These are phyloP conservation scores for Arabidopsis suecica DNA, from an alignment of 345 rosid genomes.

Conservation along the genomic window DNA sequence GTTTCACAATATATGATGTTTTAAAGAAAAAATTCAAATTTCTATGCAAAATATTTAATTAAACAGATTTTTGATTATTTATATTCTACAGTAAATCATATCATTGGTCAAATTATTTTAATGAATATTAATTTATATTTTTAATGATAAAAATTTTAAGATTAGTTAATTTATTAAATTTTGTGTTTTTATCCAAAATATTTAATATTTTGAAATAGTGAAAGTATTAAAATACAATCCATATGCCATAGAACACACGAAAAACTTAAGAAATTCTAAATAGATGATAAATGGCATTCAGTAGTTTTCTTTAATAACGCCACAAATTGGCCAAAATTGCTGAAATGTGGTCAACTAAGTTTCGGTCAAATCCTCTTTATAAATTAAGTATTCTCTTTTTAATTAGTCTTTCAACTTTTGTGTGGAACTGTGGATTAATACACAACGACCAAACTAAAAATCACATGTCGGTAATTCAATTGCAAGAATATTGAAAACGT, in stretches of 20 bases:
- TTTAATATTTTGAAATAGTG: too few relatives aligned
- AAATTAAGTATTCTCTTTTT: not conserved
- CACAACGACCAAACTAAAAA: conserved; percentile 29
- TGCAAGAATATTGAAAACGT: conserved; percentile 22
- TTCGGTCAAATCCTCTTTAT: conserved; percentile 12
- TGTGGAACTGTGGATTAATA: conserved; percentile 1
- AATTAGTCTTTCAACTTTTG: not conserved
- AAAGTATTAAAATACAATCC: too few relatives aligned
- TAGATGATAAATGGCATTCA: not conserved
- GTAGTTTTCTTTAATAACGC: not conserved
- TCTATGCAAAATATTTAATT: too few relatives aligned
- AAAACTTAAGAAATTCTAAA: not conserved
- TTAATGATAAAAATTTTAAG: too few relatives aligned
- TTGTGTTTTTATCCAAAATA: too few relatives aligned
- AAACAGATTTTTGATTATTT: too few relatives aligned
- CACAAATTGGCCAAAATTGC: not conserved
- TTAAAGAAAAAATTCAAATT: too few relatives aligned
- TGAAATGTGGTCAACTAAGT: conserved; percentile 29
- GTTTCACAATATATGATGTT: too few relatives aligned
- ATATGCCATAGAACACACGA: not conserved
- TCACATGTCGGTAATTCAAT: conserved; percentile 27
- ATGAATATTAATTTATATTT: too few relatives aligned
- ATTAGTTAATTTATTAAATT: too few relatives aligned
- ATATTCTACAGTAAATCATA: too few relatives aligned
- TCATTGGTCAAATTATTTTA: too few relatives aligned